phyloP scores from a whole-genome alignment of 164 flowering plant species.

The Liriodendron chinense region DNA sequence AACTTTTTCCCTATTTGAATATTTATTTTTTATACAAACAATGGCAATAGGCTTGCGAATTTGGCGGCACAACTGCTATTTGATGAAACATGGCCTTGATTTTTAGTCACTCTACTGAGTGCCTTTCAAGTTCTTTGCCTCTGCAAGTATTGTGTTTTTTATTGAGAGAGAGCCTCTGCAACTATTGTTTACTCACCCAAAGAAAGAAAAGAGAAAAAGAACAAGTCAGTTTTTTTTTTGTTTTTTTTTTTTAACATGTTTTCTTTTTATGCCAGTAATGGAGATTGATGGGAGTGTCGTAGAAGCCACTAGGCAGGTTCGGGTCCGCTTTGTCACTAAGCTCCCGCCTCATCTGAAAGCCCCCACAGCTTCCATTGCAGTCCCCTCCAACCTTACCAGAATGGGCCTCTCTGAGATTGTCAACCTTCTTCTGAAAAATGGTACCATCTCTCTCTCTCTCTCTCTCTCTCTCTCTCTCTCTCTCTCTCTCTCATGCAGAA shows the following conservation, averaged over 20 bases:
- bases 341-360: conserved; percentile 52
- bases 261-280: conserved; percentile 4
- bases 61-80: too few species aligned
- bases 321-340: conserved; percentile 82
- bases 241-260: neutral
- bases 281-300: conserved; percentile 18
- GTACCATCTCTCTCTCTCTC: conserved; percentile 23
- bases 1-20: too few species aligned
- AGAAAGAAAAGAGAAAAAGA: neutral
- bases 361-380: conserved; percentile 59
- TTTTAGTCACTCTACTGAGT: neutral
- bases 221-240: neutral
- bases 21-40: too few species aligned
- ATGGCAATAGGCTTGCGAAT: too few species aligned
- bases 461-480: too few species aligned
- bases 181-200: neutral
- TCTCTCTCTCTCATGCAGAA: too few species aligned
- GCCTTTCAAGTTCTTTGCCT: neutral
- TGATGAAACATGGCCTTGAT: neutral
- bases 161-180: too few species aligned
- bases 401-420: conserved; percentile 71
- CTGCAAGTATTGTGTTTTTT: too few species aligned
- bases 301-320: conserved; percentile 53
- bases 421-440: conserved; percentile 62
- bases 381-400: conserved; percentile 70